Percentiles rank a stretch among this genome's conserved stretches.
phyloP scores from a whole-genome alignment of 2,329 filamentous ascomycete genomes.

The Colletotrichum graminicola region DNA sequence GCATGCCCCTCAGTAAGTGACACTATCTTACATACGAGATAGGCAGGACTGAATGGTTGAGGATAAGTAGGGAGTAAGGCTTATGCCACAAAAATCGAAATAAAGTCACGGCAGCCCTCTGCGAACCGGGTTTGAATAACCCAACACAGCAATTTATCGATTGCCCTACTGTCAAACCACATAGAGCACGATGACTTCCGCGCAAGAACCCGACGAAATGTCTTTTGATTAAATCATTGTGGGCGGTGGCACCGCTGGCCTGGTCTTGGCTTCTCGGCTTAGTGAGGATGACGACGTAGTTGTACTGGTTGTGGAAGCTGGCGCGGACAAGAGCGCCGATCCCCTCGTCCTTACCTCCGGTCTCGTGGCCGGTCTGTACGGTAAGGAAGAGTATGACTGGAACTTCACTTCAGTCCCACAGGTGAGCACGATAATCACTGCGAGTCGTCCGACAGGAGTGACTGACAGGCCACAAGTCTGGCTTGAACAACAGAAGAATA shows the following conservation, averaged over 20 bases:
- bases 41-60: not conserved
- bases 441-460: too few relatives aligned
- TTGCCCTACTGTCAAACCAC: too few relatives aligned
- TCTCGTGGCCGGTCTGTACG: conserved; percentile 41
- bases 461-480: conserved; percentile 35
- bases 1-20: not conserved
- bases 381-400: conserved; percentile 45
- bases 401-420: conserved; percentile 44
- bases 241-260: conserved; percentile 51
- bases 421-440: not conserved
- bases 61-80: not conserved
- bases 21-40: not conserved
- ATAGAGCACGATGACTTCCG: conserved; percentile 2
- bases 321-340: conserved; percentile 43
- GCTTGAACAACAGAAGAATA: conserved; percentile 43
- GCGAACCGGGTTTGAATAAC: not conserved
- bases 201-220: conserved; percentile 5
- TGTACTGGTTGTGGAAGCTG: conserved; percentile 48
- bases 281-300: conserved; percentile 43
- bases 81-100: too few relatives aligned
- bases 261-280: conserved; percentile 51
- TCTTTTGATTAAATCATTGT: conserved; percentile 48
- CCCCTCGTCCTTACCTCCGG: conserved; percentile 42
- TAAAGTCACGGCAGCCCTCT: not conserved
- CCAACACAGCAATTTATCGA: not conserved